These are phyloP conservation scores for Alternaria dauci DNA, from an alignment of 2,329 filamentous ascomycete species.

Conservation along the genomic window DNA sequence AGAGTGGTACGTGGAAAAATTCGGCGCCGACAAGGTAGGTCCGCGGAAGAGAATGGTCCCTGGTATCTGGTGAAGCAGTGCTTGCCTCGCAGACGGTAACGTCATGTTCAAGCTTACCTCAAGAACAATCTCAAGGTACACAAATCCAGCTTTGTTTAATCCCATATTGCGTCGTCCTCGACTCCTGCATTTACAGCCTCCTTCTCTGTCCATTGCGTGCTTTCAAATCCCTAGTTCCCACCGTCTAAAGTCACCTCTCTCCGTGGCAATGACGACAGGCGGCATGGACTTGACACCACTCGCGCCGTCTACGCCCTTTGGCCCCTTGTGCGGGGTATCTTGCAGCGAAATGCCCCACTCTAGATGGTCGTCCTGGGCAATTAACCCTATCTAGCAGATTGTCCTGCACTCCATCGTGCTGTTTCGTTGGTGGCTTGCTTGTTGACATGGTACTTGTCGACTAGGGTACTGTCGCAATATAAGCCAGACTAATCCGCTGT, in stretches of 20 bases:
- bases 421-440: constrained; percentile 5
- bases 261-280: constrained; percentile 1
- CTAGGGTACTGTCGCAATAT: not conserved
- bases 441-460: not conserved
- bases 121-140: not conserved
- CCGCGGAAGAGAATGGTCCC: constrained; percentile 44
- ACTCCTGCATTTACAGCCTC: not conserved
- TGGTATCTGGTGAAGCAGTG: constrained; percentile 38
- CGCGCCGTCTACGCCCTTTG: not conserved
- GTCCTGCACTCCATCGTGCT: not conserved
- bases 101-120: not conserved
- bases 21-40: constrained; percentile 43
- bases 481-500: not conserved
- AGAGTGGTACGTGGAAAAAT: constrained; percentile 58
- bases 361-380: constrained; percentile 2
- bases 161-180: not conserved
- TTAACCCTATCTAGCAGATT: constrained; percentile 1
- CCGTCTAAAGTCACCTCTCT: constrained; percentile 1
- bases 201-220: not conserved
- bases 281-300: not conserved
- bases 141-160: not conserved
- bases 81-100: not conserved
- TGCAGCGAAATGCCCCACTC: constrained; percentile 5
- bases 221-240: not conserved
- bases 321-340: constrained; percentile 7